Base-by-base conservation (phyloP, 1,139 yeast genomes). In the Blastobotrys aristatus region DNA sequence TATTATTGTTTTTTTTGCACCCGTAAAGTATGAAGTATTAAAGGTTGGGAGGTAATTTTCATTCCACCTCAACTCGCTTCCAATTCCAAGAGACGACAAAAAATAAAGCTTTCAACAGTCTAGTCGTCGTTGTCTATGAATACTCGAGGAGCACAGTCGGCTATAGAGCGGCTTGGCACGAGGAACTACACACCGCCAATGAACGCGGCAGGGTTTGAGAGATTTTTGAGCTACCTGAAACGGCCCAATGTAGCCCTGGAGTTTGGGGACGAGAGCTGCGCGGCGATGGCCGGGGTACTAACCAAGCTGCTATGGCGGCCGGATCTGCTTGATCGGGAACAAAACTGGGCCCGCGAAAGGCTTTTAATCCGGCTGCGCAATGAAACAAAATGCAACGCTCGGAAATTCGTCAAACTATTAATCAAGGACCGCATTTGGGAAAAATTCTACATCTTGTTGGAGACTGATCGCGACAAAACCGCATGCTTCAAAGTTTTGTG, bases 311-410 rank as follows among this genome's bases (percentile, higher is more conserved):
- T 42, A 13, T 24, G 46, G 40, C 24, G 40, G 2, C 14, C 29
- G 20, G 46, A 42, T 8, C 27, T 42, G 18, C 30, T 42, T 21
- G 46, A 34, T 27, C 11, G 14, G 13, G 18, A 27, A 10, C 33
- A 26, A 16, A 4, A 10, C 10, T n/a, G 35, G n/a, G 10, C 17
- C 18, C 33, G 46, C 7, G n/a, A 16, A 4, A 2, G n/a, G 27
- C 20, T 42, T 18, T n/a, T 42, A 10, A 40, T 7, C 13, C 16
- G 10, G 20, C 24, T 40, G 14, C 24, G 37, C 8, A 18, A 16
- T 16, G 40, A 13, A 5, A 7, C 7, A 7, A 37, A 22, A 24
- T 16, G 17, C 10, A 10, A 17, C 13, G 37, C 37, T 2, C 7
- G 32, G 22, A 21, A 32, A 27, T 41, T 41, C 30, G 31, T 27